Evolutionary conservation across 2,329 filamentous ascomycete genomes (phyloP).

Genomic region (Aspergillus proliferans): DNA sequence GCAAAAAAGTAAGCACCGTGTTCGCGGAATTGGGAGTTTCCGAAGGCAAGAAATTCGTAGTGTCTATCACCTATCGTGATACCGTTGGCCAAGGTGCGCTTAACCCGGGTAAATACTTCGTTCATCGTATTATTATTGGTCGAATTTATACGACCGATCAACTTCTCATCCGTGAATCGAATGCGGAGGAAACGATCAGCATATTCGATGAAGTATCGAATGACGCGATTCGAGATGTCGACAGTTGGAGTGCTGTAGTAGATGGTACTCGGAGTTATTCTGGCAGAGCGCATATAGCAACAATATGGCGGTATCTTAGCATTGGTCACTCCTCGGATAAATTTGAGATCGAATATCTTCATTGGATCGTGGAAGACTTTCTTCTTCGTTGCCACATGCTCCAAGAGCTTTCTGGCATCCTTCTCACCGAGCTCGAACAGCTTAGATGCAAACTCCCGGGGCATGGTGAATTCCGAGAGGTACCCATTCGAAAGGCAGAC

Average conservation of each 20-base stretch:
- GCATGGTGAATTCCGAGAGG: conserved; percentile 70
- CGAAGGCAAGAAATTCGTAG: conserved; percentile 88
- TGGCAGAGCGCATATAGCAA: conserved; percentile 66
- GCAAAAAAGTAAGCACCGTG: conserved; percentile 92
- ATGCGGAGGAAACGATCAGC: conserved; percentile 81
- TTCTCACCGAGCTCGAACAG: conserved; percentile 48
- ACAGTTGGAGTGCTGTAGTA: conserved; percentile 70
- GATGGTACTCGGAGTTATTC: conserved; percentile 77
- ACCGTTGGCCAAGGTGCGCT: conserved; percentile 65
- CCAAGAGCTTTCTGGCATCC: conserved; percentile 62
- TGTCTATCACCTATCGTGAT: conserved; percentile 74
- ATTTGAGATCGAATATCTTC: conserved; percentile 57
- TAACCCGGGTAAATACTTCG: conserved; percentile 67
- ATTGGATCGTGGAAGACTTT: conserved; percentile 62
- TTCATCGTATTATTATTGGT: conserved; percentile 54
- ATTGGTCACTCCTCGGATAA: conserved; percentile 42
- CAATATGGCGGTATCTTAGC: conserved; percentile 64
- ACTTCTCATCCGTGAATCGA: conserved; percentile 78
- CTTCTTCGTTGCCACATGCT: conserved; percentile 64
- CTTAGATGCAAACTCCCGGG: conserved; percentile 57
- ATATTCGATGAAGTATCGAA: conserved; percentile 62
- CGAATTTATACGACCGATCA: conserved; percentile 55
- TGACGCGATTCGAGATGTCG: conserved; percentile 81
- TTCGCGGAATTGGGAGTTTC: conserved; percentile 90
- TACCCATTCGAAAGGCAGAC: conserved; percentile 78